Base-by-base conservation (phyloP, 1,284 basidiomycete genomes). In the Irpex rosettiformis region DNA sequence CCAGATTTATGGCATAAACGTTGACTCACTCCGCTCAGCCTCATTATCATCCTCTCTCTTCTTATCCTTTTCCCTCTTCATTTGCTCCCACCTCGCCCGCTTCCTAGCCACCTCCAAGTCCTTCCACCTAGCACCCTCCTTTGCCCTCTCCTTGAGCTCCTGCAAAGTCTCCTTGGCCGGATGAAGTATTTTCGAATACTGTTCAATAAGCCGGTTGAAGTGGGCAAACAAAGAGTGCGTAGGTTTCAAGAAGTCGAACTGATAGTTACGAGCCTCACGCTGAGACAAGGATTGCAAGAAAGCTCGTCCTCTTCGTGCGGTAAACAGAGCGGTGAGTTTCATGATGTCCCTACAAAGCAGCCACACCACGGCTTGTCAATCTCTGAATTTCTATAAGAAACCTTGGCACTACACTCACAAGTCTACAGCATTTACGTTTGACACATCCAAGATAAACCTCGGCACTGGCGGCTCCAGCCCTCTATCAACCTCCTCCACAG, bases 171-270 rank as follows among this genome's bases (percentile, higher is more conserved):
- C 91, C 66, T 86, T 84, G 61, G 84, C 83, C 52, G 97, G 95
- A 60, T 93, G 83, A 69, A 99, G 80, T 62, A 99, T 85, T 74
- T 91, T 95, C 56, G 88, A 87, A 75, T 99, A 99, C 72, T 97
- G 95, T 70, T 98, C 95, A 61, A 98, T 94, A 73, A 98, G 86
- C 64, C 92, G 86, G 75, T 99, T 98, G 79, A 98, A 99, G 76
- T 93, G 96, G 55, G 91, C 88, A 69, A 96, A 99, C 30, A 99
- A 85, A 13, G 96, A 98, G 72, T 98, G 96, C 1, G 88, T 93
- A 3, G 96, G 97, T 49, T 94, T 85, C 54, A 99, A 80, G 73
- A 99, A 99, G 72, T 98, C 97, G 69, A 99, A 99, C 69, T 99
- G 96, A 71, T 94, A 97, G 75, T 98, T 99, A 37, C 93, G 85